These are phyloP conservation scores for Ogataea sp. DNA, from an alignment of 805 yeast genomes.

Conservation along the genomic window DNA sequence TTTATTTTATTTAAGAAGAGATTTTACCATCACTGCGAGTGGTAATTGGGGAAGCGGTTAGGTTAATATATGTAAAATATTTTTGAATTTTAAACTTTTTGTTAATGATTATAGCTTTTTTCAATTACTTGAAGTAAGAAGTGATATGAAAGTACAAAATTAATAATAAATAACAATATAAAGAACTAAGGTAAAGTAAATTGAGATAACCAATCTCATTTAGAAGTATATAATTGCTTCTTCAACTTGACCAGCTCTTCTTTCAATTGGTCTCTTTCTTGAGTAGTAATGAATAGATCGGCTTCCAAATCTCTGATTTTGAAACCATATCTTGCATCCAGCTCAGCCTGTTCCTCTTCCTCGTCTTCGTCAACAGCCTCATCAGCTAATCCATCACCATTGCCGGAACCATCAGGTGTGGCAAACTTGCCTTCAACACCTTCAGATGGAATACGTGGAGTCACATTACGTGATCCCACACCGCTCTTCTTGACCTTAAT, in stretches of 20 bases:
- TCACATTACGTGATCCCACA: conserved; percentile 20
- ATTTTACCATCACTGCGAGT: no score
- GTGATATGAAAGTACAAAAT: no score
- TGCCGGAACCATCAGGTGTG: background rate
- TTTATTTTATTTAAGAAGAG: no score
- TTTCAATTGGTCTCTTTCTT: conserved; percentile 75
- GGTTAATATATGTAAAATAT: no score
- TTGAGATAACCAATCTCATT: no score
- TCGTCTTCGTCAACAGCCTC: conserved; percentile 20
- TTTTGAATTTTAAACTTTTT: no score
- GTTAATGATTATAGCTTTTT: no score
- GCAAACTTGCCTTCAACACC: conserved; percentile 1
- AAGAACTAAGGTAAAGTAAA: no score
- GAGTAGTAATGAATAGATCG: conserved; percentile 69
- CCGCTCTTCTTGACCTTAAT: conserved; percentile 28
- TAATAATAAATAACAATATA: no score
- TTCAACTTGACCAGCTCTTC: conserved; percentile 51
- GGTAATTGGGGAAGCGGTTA: no score
- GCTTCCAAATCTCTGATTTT: conserved; percentile 80
- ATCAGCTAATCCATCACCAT: conserved; percentile 1
- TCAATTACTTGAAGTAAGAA: no score
- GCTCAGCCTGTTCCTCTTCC: conserved; percentile 19
- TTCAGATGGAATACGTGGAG: conserved; percentile 12
- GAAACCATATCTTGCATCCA: conserved; percentile 56
- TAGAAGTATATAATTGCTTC: conserved; percentile 37